Base-by-base conservation (phyloP, 176 grass and related monocot species). In the Carex kokanica region DNA sequence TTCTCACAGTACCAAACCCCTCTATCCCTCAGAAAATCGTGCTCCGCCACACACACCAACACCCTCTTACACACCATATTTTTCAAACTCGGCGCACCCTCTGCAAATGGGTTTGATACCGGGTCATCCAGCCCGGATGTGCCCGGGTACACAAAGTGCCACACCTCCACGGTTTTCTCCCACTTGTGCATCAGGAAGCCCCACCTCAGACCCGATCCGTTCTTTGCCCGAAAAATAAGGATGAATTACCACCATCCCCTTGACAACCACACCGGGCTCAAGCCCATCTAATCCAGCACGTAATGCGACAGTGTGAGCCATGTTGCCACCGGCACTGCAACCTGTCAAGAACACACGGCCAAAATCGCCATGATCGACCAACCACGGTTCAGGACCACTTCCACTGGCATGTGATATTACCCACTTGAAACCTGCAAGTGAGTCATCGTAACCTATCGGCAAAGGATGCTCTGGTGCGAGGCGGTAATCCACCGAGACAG, bases 401-500 rank as follows among this genome's bases (percentile, higher is more conserved):
- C 59, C 53, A 60, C 80, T 17, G 73, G 91, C 84, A 74, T 93
- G 92, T 55, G 89, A 90, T 4, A 83, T 78, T 40, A 94, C 89
- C 94, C 94, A 97, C 79, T 62, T 69, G 64, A 94, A 82, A 18
- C 82, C 92, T 1, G 84, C 78, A 59, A 85, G 55, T 0, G 92
- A 85, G 81, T 98, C 95, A 0, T 94, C 88, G 78, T 94, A 91
- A 2, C 90, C 87, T 1, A 93, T 84, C 0, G 95, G 95, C 32
- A 98, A 84, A 47, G 86, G 90, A 88, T 93, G 83, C 87, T 94
- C 95, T 31, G 90, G 92, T 15, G 89, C 90, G 66, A 94, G 90
- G 68, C 92, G 95, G 89, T 94, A 98, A 86, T 97, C 90, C 13
- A 88, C 54, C 14, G 94, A 57, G 15, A 94, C 88, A 0, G 90